phyloP scores from a whole-genome alignment of 2,329 filamentous ascomycete species.

The Oidium heveae region DNA sequence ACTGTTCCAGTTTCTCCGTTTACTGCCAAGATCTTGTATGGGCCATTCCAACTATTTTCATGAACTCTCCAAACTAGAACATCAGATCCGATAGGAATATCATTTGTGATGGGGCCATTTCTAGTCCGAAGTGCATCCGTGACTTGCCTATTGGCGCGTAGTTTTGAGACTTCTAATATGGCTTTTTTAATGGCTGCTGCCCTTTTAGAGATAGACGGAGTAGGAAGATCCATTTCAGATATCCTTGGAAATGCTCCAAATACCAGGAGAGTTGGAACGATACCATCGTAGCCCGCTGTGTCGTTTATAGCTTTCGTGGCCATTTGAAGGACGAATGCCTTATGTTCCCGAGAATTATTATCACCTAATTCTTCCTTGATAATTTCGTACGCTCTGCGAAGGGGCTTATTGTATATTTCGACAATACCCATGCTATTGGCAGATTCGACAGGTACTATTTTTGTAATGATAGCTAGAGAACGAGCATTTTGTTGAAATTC shows the following conservation, averaged over 20 bases:
- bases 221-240: not conserved
- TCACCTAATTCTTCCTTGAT: not conserved
- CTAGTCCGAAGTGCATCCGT: not conserved
- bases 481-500: not conserved
- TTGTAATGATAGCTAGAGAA: not conserved
- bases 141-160: not conserved
- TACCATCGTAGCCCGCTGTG: not conserved
- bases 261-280: not conserved
- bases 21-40: not conserved
- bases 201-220: not conserved
- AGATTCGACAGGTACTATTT: not conserved
- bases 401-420: not conserved
- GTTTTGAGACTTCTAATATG: not conserved
- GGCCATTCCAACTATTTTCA: not conserved
- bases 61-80: not conserved
- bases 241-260: not conserved
- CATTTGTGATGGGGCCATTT: not conserved
- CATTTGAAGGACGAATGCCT: not conserved
- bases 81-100: not conserved
- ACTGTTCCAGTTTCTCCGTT: not conserved
- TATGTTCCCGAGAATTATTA: not conserved
- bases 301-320: not conserved
- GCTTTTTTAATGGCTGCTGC: not conserved
- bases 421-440: not conserved
- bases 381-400: not conserved